These are phyloP conservation scores for Phytophthora europaea DNA, from an alignment of 352 stramenopile genomes.

Conservation along the genomic window DNA sequence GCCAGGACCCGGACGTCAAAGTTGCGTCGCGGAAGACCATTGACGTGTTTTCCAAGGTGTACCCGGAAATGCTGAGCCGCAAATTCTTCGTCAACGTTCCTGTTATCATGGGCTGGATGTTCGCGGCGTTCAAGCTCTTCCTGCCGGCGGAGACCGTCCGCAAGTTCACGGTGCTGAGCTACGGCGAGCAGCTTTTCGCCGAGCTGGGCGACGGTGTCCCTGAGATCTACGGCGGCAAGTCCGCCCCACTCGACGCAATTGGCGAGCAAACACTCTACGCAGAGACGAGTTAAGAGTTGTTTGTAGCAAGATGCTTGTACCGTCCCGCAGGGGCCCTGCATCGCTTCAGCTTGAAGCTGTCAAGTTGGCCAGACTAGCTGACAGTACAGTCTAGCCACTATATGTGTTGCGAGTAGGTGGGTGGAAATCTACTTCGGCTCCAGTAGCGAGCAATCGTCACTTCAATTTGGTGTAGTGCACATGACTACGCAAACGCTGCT, in stretches of 20 bases:
- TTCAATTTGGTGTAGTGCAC: not conserved
- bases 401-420: not conserved
- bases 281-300: conserved; percentile 13
- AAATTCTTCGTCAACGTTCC: conserved; percentile 45
- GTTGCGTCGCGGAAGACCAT: conserved; percentile 36
- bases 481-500: not conserved
- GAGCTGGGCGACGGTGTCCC: conserved; percentile 31
- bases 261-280: conserved; percentile 35
- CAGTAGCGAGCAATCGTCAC: not conserved
- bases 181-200: conserved; percentile 36
- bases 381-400: not conserved
- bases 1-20: conserved; percentile 40
- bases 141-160: conserved; percentile 30
- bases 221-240: conserved; percentile 38
- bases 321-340: not conserved
- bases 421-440: not conserved
- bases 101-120: conserved; percentile 41
- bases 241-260: conserved; percentile 26
- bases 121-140: conserved; percentile 40
- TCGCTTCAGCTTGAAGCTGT: not conserved
- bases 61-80: conserved; percentile 41
- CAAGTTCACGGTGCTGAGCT: conserved; percentile 42
- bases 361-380: not conserved
- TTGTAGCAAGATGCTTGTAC: not conserved
- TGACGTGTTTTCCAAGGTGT: conserved; percentile 41